Percentiles rank a stretch among this genome's conserved stretches.
Conservation (phyloP, 2,329 filamentous ascomycete genomes). For the Pyrenophora tritici-repentis region DNA sequence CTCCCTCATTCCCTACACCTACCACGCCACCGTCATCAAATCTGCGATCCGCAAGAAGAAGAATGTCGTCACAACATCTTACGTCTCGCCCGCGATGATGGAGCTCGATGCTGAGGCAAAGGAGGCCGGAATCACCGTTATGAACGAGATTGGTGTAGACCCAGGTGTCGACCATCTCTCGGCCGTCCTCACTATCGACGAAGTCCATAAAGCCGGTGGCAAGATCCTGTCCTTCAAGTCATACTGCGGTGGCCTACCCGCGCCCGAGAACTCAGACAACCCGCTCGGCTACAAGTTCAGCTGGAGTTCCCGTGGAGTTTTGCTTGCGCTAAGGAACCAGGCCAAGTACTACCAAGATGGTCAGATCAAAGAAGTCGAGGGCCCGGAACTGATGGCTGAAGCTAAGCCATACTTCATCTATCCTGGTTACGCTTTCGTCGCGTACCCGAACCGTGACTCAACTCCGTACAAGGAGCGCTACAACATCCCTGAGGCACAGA, state of each 20-base stretch:
- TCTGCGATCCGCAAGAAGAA: slow-evolving; percentile 91
- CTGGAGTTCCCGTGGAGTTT: slow-evolving; percentile 75
- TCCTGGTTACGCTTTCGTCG: slow-evolving; percentile 85
- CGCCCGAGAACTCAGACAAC: slow-evolving; percentile 77
- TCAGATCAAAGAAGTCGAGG: slow-evolving; percentile 63
- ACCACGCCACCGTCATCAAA: slow-evolving; percentile 79
- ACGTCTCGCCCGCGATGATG: slow-evolving; percentile 89
- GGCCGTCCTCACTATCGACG: slow-evolving; percentile 83
- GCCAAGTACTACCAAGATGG: slow-evolving; percentile 83
- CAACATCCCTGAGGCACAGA: slow-evolving; percentile 88
- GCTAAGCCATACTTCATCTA: slow-evolving; percentile 93
- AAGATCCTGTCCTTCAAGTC: slow-evolving; percentile 82
- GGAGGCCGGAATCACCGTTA: slow-evolving; percentile 91
- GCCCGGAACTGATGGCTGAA: slow-evolving; percentile 76
- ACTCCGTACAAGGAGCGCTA: slow-evolving; percentile 88
- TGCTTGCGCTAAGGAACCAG: slow-evolving; percentile 84
- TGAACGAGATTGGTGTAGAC: slow-evolving; percentile 77
- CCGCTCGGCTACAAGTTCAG: slow-evolving; percentile 94
- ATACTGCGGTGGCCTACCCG: slow-evolving; percentile 66
- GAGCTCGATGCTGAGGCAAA: slow-evolving; percentile 83
- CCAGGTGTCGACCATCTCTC: slow-evolving; percentile 77
- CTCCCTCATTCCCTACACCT: slow-evolving; percentile 77
- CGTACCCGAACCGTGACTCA: slow-evolving; percentile 91
- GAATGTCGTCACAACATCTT: slow-evolving; percentile 93
- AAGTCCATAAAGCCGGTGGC: slow-evolving; percentile 85